Base-by-base conservation (phyloP, 1,139 yeast species). In the Geotrichum histeridarum region DNA sequence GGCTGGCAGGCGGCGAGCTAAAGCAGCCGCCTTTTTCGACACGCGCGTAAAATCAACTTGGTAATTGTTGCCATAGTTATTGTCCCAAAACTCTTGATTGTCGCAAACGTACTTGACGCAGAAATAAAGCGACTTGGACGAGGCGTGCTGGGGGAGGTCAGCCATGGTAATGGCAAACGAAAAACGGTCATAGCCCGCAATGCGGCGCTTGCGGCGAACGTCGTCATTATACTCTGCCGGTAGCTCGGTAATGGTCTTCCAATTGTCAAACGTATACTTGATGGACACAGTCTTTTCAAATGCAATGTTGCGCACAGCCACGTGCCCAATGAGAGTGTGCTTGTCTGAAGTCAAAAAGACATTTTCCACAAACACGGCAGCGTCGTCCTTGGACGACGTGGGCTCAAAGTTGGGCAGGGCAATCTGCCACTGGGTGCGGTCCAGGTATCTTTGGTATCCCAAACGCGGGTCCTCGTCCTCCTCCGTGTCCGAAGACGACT, bases 161-260 rank as follows among this genome's bases (percentile, higher is more conserved):
- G 62, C 59, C 42, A 78, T 64, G 48, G 73, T 71, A 57, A 78
- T 69, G 51, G 71, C 71, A 62, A 78, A 77, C 8, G 79, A 72
- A 60, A 78, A 78, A 54, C 78, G 71, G 66, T 73, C 70, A 64
- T 65, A 62, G 65, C 76, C 67, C 54, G 67, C 59, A 54, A 63
- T 57, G 54, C 69, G 63, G 51, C 66, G 67, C 49, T 64, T 72
- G 46, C 77, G 72, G 7, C 90, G 84, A 5, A 77, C 67, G 58
- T 84, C 89, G 4, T 79, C 77, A n/a, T 78, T 76, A 69, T 80
- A 88, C 7, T 67, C 67, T 1, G 94, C 85, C 36, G 81, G 82
- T 33, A 84, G 78, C 65, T 86, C 93, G 42, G 83, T 77, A 37
- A 84, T 80, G 0, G 93, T 82, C 52, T 74, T 73, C 96, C 96